These are phyloP conservation scores for Colletotrichum liaoningense DNA, from an alignment of 2,329 filamentous ascomycete genomes.

Conservation along the genomic window DNA sequence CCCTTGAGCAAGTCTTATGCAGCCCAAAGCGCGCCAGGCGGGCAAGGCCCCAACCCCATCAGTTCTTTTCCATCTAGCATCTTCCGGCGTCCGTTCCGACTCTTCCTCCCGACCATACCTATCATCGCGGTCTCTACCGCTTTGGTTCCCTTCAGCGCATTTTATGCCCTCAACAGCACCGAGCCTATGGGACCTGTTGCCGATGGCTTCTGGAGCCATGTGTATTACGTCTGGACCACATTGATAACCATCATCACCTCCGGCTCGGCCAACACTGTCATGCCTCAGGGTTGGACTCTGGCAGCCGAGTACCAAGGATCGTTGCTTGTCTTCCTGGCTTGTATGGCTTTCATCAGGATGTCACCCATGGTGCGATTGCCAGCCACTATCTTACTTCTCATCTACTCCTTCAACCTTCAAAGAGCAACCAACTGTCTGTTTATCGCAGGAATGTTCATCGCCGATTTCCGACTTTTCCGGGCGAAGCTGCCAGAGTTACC, in stretches of 20 bases:
- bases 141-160: neutral
- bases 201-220: constrained; percentile 50
- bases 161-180: neutral
- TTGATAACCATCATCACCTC: constrained; percentile 61
- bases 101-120: constrained; percentile 30
- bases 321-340: constrained; percentile 66
- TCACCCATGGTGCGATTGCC: constrained; percentile 54
- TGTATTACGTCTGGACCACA: constrained; percentile 61
- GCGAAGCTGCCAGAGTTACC: neutral
- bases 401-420: constrained; percentile 49
- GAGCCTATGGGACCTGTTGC: neutral
- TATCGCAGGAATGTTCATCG: constrained; percentile 24
- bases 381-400: constrained; percentile 50
- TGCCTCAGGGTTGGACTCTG: constrained; percentile 73
- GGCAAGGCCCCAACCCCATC: constrained; percentile 22
- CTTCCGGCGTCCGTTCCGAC: constrained; percentile 35
- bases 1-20: constrained; percentile 40
- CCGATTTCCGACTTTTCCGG: constrained; percentile 10
- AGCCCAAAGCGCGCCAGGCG: neutral
- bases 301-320: constrained; percentile 70
- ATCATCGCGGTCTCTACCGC: constrained; percentile 15
- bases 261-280: constrained; percentile 60
- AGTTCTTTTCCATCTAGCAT: constrained; percentile 27
- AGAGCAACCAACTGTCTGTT: constrained; percentile 7
- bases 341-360: constrained; percentile 62